Evolutionary conservation across 768 basidiomycete species (phyloP).

Genomic region (Hebeloma cylindrosporum): DNA sequence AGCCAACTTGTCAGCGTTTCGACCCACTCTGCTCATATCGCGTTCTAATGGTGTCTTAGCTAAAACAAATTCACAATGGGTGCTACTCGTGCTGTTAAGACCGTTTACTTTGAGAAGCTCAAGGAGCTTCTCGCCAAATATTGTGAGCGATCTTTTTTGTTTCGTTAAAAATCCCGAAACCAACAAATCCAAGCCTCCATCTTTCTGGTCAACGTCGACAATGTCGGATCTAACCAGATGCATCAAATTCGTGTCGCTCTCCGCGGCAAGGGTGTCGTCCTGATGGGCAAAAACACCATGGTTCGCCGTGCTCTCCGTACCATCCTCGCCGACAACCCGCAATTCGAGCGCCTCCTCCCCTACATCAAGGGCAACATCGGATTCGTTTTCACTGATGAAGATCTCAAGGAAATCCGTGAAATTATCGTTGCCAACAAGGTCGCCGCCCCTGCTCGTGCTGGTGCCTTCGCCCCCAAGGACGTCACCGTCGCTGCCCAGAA

Average conservation of each 20-base stretch:
- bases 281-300: conserved; percentile 99
- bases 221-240: conserved; percentile 99
- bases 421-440: conserved; percentile 97
- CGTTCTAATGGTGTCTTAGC: conserved; percentile 15
- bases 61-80: conserved; percentile 69
- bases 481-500: conserved; percentile 93
- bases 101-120: conserved; percentile 89
- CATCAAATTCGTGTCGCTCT: conserved; percentile 95
- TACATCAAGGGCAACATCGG: conserved; percentile 97
- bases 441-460: conserved; percentile 97
- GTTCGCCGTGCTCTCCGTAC: conserved; percentile 96
- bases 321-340: conserved; percentile 86
- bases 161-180: conserved; percentile 4
- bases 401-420: conserved; percentile 94
- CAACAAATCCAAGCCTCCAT: conserved; percentile 72
- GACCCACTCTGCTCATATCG: neutral
- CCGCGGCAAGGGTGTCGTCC: conserved; percentile 92
- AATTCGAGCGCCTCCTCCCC: conserved; percentile 95
- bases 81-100: conserved; percentile 87
- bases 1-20: conserved; percentile 19
- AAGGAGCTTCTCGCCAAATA: conserved; percentile 89
- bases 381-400: conserved; percentile 92
- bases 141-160: conserved; percentile 52
- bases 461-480: conserved; percentile 91
- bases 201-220: conserved; percentile 99